Evolutionary conservation across 176 grass and related monocot species (phyloP).

Genomic region (Saccharum spontaneum): DNA sequence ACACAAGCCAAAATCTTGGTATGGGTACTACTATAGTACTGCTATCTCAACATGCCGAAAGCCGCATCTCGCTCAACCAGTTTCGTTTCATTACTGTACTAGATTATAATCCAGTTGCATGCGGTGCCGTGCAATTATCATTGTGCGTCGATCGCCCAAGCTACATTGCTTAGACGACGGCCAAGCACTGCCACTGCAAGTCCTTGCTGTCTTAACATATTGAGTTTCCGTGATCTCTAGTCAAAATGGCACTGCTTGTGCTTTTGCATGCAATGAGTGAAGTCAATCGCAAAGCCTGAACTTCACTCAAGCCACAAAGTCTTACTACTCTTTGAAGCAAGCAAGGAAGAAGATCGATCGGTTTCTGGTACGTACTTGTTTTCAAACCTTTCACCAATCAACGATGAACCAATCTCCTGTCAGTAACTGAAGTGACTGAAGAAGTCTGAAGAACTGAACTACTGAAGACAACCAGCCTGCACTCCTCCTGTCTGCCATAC

Average conservation of each 20-base stretch:
- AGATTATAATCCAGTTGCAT: neutral
- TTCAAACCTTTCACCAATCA: neutral
- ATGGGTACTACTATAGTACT: neutral
- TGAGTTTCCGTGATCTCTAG: neutral
- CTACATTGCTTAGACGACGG: neutral
- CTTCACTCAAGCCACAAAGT: neutral
- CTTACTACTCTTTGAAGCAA: neutral
- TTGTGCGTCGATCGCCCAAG: neutral
- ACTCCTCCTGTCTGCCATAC: neutral
- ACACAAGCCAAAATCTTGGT: neutral
- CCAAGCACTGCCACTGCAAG: neutral
- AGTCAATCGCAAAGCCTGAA: slow-evolving; percentile 1
- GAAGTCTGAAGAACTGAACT: neutral
- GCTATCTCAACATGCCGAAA: neutral
- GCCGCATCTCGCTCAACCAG: neutral
- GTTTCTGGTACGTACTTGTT: neutral
- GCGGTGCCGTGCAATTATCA: slow-evolving; percentile 7
- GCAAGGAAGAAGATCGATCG: neutral
- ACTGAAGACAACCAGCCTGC: neutral
- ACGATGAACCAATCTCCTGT: neutral
- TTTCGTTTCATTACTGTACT: neutral
- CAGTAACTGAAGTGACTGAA: neutral
- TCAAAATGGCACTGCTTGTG: slow-evolving; percentile 1
- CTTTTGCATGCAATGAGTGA: neutral
- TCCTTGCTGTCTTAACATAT: neutral